Evolutionary conservation across 495 filamentous ascomycete genomes (phyloP).

Genomic region (Tetracladium setigerum): DNA sequence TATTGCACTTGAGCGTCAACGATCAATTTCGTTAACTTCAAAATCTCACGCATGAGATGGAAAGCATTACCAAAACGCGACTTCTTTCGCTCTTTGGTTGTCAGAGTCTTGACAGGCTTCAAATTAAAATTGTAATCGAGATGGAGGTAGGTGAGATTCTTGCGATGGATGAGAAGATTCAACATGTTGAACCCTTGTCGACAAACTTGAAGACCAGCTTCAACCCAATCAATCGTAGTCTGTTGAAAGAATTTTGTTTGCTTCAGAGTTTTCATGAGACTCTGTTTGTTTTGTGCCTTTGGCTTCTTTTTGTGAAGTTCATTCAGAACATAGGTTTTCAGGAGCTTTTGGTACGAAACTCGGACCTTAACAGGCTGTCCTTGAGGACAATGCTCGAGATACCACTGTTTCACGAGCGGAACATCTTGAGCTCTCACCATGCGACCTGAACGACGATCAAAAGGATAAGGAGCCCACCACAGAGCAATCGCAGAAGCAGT

Average conservation of each 20-base stretch:
- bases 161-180: constrained; percentile 94
- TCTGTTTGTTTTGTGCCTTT: constrained; percentile 93
- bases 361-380: constrained; percentile 95
- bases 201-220: constrained; percentile 96
- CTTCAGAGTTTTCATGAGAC: constrained; percentile 80
- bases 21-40: constrained; percentile 96
- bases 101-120: constrained; percentile 97
- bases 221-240: constrained; percentile 98
- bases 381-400: constrained; percentile 88
- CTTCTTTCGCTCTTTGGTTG: constrained; percentile 99
- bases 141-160: constrained; percentile 98
- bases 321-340: constrained; percentile 96
- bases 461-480: constrained; percentile 98
- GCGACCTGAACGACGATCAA: constrained; percentile 91
- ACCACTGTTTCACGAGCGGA: constrained; percentile 96
- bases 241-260: constrained; percentile 99
- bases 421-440: constrained; percentile 98
- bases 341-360: constrained; percentile 98
- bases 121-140: constrained; percentile 99
- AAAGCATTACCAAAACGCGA: constrained; percentile 99
- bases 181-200: constrained; percentile 99
- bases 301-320: constrained; percentile 91
- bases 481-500: constrained; percentile 88
- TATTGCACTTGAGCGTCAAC: constrained; percentile 99
- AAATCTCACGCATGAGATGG: constrained; percentile 97